Evolutionary conservation across 768 basidiomycete genomes (phyloP), one percentile per base, ranked within the genome.

Genomic region (Lactarius quietus): DNA sequence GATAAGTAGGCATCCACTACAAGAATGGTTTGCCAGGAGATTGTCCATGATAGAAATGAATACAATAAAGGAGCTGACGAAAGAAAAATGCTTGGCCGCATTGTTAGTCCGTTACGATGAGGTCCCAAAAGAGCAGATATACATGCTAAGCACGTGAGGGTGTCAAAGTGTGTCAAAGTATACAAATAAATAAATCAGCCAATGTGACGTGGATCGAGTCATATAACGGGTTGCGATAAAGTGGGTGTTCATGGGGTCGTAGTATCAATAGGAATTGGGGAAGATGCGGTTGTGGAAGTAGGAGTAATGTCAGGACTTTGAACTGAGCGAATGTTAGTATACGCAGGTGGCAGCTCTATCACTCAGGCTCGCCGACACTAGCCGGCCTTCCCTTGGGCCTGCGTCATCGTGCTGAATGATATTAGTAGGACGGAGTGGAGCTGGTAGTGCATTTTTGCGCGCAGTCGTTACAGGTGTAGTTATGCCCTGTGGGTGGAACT

Each of bases 381-480:
- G 14, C 5, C 10, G 35, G n/a, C 73, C 74, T 63, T 81, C 82
- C 5, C 85, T 82, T 10, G 76, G 76, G 1, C 92, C 92, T 0
- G 89, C 92, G 72, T 93, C 92, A 68, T 92, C 89, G 70, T 93
- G 92, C 75, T 93, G 92, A 55, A 93, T 82, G 70, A 92, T 83
- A 71, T 93, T 92, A 38, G 93, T 85, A 0, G 89, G 81, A 55
- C 90, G 78, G 77, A 90, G 77, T 67, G 75, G 78, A 43, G 86
- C 78, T 60, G 81, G 74, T 43, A 73, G 73, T 3, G 78, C 74
- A 9, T 78, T 79, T 60, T 83, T 83, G 69, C 85, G 85, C 33
- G 71, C 67, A 71, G 81, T 76, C 18, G 69, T 73, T 48, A 70
- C 28, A 28, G 38, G 15, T n/a, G 61, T 71, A 68, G 72, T 75